A percentile compares a stretch with the other conserved stretches of the same genome.
Conservation (phyloP, 176 grass and related monocot genomes). For the Oryza meyeriana region DNA sequence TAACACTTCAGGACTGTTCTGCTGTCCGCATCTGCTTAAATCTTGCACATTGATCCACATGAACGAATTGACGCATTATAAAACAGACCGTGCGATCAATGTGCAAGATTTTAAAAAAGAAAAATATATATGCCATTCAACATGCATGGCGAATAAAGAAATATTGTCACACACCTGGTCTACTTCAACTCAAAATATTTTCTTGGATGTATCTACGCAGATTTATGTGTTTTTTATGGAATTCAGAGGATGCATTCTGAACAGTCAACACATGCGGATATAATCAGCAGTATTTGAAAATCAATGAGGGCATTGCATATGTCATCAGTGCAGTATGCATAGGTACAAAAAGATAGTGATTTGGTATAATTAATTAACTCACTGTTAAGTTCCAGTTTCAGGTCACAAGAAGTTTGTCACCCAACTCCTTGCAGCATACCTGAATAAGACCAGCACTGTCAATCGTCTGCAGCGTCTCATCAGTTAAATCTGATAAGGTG, state of each 20-base stretch:
- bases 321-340: not conserved
- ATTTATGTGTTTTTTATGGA: not conserved
- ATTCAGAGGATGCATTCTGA: not conserved
- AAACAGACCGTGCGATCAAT: not conserved
- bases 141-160: not conserved
- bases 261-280: not conserved
- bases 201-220: not conserved
- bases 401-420: constrained; percentile 53
- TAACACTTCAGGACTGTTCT: not conserved
- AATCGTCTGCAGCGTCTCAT: constrained; percentile 62
- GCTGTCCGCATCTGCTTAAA: not conserved
- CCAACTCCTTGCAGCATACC: constrained; percentile 77
- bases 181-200: no score
- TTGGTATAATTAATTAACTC: not conserved
- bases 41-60: not conserved
- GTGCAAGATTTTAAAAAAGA: not conserved
- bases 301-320: not conserved
- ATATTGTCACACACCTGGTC: no score
- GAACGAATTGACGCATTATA: not conserved
- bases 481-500: constrained; percentile 52
- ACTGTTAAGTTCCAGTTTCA: not conserved
- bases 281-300: not conserved
- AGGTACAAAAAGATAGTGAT: not conserved
- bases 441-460: constrained; percentile 72
- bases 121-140: no score